A percentile compares a stretch with the other conserved stretches of the same genome.
Evolutionary conservation across 352 stramenopile genomes (phyloP).

Genomic region (Pythium aquatile): DNA sequence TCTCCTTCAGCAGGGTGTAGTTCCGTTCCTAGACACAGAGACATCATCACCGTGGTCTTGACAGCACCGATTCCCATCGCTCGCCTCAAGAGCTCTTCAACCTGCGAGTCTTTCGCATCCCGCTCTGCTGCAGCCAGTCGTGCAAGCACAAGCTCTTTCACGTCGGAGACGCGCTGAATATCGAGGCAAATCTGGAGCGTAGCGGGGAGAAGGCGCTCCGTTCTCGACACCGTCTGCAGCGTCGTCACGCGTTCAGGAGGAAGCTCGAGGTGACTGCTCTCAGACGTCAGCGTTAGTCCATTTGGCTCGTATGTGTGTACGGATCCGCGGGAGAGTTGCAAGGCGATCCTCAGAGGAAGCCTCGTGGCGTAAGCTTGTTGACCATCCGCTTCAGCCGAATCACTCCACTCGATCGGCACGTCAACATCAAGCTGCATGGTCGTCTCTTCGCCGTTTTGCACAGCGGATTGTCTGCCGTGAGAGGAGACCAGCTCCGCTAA

Average conservation of each 20-base stretch:
- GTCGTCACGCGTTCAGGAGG: background rate
- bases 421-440: slow-evolving; percentile 5
- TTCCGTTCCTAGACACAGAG: slow-evolving; percentile 18
- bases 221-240: slow-evolving; percentile 18
- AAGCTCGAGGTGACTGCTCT: background rate
- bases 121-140: background rate
- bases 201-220: slow-evolving; percentile 21
- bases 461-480: background rate
- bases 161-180: slow-evolving; percentile 20
- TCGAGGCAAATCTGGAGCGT: slow-evolving; percentile 22
- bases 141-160: slow-evolving; percentile 17
- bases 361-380: background rate
- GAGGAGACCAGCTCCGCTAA: background rate
- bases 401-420: slow-evolving; percentile 18
- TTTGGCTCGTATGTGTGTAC: background rate
- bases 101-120: background rate
- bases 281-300: background rate
- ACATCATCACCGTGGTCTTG: slow-evolving; percentile 3
- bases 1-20: background rate
- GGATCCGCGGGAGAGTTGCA: background rate
- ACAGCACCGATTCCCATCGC: background rate
- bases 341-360: slow-evolving; percentile 10
- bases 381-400: background rate
- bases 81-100: background rate
- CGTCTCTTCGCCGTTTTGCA: background rate